Conservation (phyloP, 2,329 filamentous ascomycete genomes). For the Cadophora malorum region DNA sequence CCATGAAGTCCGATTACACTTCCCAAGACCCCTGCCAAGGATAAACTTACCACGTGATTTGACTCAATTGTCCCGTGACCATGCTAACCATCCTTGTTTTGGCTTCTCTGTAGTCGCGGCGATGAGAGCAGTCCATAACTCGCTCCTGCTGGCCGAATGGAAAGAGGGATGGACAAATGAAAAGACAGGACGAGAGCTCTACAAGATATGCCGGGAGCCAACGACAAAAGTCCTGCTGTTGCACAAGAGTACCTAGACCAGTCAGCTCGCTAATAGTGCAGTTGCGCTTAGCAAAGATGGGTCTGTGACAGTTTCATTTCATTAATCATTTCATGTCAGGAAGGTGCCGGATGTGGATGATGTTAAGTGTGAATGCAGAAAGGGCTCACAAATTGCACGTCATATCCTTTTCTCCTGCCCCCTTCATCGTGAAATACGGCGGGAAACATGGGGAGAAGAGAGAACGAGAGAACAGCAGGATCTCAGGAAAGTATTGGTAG, state of each 20-base stretch:
- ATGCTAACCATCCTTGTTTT: too few species aligned
- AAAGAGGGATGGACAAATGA: constrained; percentile 22
- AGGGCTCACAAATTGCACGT: constrained; percentile 25
- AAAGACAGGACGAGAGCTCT: constrained; percentile 27
- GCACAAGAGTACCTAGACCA: constrained; percentile 9
- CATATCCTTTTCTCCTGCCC: constrained; percentile 29
- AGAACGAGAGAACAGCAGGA: constrained; percentile 23
- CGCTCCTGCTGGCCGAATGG: constrained; percentile 23
- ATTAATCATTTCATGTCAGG: too few species aligned
- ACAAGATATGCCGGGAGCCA: constrained; percentile 20
- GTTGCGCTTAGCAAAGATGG: constrained; percentile 21
- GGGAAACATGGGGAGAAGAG: constrained; percentile 15
- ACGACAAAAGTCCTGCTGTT: constrained; percentile 17
- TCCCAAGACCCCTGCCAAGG: too few species aligned
- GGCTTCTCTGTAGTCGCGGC: too few species aligned
- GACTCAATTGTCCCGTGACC: too few species aligned
- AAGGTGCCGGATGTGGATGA: constrained; percentile 23
- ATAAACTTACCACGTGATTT: too few species aligned
- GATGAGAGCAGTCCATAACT: constrained; percentile 26
- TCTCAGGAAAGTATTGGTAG: constrained; percentile 29
- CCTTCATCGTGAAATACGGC: constrained; percentile 27
- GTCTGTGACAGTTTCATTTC: constrained; percentile 5
- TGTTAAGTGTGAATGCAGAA: constrained; percentile 25
- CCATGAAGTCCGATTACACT: too few species aligned
- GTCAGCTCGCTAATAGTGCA: constrained; percentile 20